Conservation (phyloP, 768 basidiomycete genomes). For the Sistotremastrum suecicum region DNA sequence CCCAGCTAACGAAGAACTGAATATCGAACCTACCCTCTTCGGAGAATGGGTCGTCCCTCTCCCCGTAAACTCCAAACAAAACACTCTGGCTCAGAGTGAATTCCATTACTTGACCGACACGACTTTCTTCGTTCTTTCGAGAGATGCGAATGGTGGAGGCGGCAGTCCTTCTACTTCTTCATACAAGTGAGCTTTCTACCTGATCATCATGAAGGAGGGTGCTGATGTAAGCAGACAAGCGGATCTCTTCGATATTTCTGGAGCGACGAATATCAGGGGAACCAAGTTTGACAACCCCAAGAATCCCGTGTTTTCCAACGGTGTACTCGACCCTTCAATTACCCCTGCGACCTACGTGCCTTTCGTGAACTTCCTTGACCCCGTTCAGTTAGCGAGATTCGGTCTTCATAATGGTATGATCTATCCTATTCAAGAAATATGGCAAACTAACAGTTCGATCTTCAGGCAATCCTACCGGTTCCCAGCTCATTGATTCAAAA, state of each 20-base stretch:
- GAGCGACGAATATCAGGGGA: constrained; percentile 47
- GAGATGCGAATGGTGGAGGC: constrained; percentile 49
- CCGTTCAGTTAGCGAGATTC: constrained; percentile 40
- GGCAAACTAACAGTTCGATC: neutral
- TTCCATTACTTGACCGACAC: constrained; percentile 37
- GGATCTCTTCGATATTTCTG: constrained; percentile 41
- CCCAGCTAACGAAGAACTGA: constrained; percentile 3
- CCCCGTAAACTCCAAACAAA: constrained; percentile 35
- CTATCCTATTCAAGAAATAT: neutral
- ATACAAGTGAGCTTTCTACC: constrained; percentile 32
- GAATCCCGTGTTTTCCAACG: constrained; percentile 36
- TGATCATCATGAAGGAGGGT: neutral
- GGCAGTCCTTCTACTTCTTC: constrained; percentile 31
- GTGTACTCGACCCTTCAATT: constrained; percentile 31
- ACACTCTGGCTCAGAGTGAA: constrained; percentile 40
- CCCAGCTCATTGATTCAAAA: constrained; percentile 45
- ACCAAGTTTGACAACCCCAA: constrained; percentile 39
- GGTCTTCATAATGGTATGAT: constrained; percentile 46
- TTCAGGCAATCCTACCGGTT: constrained; percentile 32
- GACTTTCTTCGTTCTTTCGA: constrained; percentile 43
- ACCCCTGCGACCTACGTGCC: constrained; percentile 38
- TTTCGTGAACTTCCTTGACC: constrained; percentile 43
- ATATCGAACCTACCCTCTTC: constrained; percentile 20
- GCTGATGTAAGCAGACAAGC: constrained; percentile 27
- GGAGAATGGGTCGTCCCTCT: constrained; percentile 51